Conservation (phyloP, 108 stramenopile genomes). For the Chaetoceros muelleri region DNA sequence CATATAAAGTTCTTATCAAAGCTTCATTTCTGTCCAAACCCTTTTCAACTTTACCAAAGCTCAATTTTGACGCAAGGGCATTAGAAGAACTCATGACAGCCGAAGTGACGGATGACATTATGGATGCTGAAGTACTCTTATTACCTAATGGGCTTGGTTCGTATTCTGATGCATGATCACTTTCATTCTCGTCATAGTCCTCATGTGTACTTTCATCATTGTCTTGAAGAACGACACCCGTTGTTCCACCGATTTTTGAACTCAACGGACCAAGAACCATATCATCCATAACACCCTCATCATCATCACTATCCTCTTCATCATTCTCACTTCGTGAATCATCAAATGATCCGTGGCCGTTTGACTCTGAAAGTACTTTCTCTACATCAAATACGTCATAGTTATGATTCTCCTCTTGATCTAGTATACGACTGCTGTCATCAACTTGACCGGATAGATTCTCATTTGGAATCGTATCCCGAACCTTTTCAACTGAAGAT, state of each 20-base stretch:
- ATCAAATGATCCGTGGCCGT: constrained; percentile 13
- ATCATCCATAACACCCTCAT: constrained; percentile 6
- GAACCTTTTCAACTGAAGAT: background rate
- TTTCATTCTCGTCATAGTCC: constrained; percentile 3
- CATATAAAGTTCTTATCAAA: background rate
- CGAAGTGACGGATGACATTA: background rate
- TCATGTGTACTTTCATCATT: constrained; percentile 11
- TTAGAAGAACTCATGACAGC: background rate
- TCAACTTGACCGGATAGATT: constrained; percentile 2
- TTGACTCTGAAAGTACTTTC: background rate
- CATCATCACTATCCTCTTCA: constrained; percentile 20
- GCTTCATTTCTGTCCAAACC: background rate
- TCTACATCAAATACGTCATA: constrained; percentile 1
- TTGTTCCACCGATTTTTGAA: constrained; percentile 47
- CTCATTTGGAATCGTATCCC: background rate
- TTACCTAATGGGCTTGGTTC: no score
- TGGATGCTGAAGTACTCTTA: constrained; percentile 3
- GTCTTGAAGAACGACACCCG: constrained; percentile 68
- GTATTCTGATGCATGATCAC: constrained; percentile 6
- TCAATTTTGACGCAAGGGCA: background rate
- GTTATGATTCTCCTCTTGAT: background rate
- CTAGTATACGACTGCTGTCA: constrained; percentile 5
- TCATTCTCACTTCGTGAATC: constrained; percentile 9
- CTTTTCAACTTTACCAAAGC: no score
- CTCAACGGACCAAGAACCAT: constrained; percentile 62